Conservation (phyloP, 148 eudicot genomes). For the Rhododendron henanense region DNA sequence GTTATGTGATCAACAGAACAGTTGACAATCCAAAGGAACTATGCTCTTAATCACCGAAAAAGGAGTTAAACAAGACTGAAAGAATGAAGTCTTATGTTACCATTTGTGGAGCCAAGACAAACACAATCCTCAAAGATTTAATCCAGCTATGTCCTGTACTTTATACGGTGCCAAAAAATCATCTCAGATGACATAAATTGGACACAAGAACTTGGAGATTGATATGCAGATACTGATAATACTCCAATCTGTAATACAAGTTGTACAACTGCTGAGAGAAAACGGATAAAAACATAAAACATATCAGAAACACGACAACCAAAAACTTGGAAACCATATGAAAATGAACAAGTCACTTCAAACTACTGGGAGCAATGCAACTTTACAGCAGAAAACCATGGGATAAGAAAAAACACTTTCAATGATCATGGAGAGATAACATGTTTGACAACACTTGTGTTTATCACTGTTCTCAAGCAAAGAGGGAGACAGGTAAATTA, state of each 20-base stretch:
- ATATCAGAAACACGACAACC: neutral
- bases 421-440: neutral
- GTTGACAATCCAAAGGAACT: neutral
- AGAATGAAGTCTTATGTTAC: neutral
- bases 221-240: neutral
- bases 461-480: neutral
- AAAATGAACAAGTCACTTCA: neutral
- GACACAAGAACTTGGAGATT: neutral
- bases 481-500: neutral
- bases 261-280: neutral
- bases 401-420: neutral
- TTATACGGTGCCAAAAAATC: neutral
- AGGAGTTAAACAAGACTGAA: neutral
- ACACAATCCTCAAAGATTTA: neutral
- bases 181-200: neutral
- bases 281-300: neutral
- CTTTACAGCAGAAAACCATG: neutral
- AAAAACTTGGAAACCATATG: neutral
- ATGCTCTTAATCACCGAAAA: neutral
- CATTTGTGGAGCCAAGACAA: neutral
- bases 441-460: neutral
- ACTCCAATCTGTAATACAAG: neutral
- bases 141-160: neutral
- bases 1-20: neutral
- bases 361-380: neutral